Evolutionary conservation across 208 protist species (phyloP), one percentile per base, ranked within the genome.

Genomic region (Acanthamoeba triangularis): DNA sequence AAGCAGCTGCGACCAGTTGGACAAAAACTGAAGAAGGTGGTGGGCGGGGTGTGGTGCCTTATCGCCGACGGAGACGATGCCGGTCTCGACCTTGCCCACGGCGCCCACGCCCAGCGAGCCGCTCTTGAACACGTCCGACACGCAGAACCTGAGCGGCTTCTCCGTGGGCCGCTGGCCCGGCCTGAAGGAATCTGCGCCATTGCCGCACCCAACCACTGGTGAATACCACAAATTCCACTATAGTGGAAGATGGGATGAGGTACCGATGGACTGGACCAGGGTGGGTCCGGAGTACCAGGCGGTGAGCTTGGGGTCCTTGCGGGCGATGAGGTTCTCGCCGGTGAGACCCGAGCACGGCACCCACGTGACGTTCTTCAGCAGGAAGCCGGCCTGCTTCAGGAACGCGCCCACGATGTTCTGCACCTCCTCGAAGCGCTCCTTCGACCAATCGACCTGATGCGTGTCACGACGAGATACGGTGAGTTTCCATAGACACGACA

Each of bases 21-120:
- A 33, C 33, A n/a, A 8, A 13, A 54, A 30, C 11, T 2, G 20
- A 52, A 69, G 37, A 80, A 69, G 63, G 16, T 23, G 23, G 20
- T 69, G 61, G 61, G 41, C 10, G n/a, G 14, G 59, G 30, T 33
- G 97, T 88, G 59, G 30, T 33, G 97, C 95, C 54, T 97, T 96
- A n/a, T 97, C 95, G 28, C 95, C 96, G 18, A 94, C 82, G 2
- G 82, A 65, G 14, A 98, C 16, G 8, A 97, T 41, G 80, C 97
- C 97, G 14, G 96, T 95, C 78, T 98, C 97, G 13, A 98, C 94
- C 61, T 96, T 97, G 47, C 97, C 97, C 49, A 92, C 96, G 5
- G 97, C 95, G 13, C 72, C 35, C 6, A 96, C 54, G 1, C 93
- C 90, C 25, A 95, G 92, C 90, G 63, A 67, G 3, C 52, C 63